phyloP scores from a whole-genome alignment of 768 basidiomycete genomes.

The Collybia mongolica region DNA sequence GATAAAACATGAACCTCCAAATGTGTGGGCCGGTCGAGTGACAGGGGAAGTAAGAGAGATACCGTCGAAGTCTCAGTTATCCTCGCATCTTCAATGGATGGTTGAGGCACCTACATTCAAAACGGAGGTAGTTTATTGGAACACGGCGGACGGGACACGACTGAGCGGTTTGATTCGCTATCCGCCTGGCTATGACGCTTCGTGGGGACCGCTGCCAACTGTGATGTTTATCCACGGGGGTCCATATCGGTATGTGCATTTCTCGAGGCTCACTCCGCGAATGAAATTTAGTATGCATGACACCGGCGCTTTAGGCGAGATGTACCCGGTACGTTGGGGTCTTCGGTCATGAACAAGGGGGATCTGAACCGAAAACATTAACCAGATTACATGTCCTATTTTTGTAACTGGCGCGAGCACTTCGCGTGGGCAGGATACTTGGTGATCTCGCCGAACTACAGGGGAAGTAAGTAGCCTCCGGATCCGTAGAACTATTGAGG shows the following conservation, averaged over 20 bases:
- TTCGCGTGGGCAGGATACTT: conserved; percentile 32
- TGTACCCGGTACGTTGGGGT: conserved; percentile 20
- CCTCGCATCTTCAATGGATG: conserved; percentile 32
- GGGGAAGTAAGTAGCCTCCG: conserved; percentile 25
- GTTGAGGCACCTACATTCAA: conserved; percentile 20
- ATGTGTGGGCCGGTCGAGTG: conserved; percentile 31
- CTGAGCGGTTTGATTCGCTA: conserved; percentile 31
- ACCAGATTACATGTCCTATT: conserved; percentile 37
- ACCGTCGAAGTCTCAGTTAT: conserved; percentile 19
- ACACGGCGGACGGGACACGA: conserved; percentile 23
- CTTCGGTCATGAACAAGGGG: background rate
- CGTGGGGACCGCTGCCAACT: conserved; percentile 20
- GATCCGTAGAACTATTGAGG: background rate
- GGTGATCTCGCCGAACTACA: conserved; percentile 34
- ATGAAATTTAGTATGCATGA: conserved; percentile 8
- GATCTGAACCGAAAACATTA: background rate
- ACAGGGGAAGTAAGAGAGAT: conserved; percentile 11
- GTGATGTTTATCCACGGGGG: conserved; percentile 33
- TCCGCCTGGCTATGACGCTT: conserved; percentile 22
- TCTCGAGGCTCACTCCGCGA: background rate
- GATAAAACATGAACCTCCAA: conserved; percentile 29
- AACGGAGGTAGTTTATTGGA: conserved; percentile 28
- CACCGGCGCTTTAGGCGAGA: conserved; percentile 19
- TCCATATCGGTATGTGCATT: conserved; percentile 24
- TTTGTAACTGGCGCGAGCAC: conserved; percentile 36